phyloP scores from a whole-genome alignment of 768 basidiomycete species.

The Russula griseocarnosa region DNA sequence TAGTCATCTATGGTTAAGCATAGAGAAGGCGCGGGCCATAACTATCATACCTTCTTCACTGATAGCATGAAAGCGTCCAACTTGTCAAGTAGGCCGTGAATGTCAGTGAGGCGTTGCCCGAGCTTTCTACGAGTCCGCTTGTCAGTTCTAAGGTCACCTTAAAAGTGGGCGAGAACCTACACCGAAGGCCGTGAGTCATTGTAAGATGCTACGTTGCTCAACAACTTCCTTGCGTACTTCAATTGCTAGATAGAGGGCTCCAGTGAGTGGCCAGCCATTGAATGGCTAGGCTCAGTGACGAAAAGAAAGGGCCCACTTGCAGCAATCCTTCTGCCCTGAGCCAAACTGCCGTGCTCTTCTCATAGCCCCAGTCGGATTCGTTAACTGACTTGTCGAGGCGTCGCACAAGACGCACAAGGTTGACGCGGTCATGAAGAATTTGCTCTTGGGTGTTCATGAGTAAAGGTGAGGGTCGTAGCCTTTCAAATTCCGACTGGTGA shows the following conservation, averaged over 20 bases:
- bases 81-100: slow-evolving; percentile 49
- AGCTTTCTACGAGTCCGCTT: slow-evolving; percentile 37
- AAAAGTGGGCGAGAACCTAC: slow-evolving; percentile 8
- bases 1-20: not conserved
- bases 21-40: not conserved
- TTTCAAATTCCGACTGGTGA: not conserved
- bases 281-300: not conserved
- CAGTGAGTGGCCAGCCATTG: not conserved
- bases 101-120: slow-evolving; percentile 44
- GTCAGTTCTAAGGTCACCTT: not conserved
- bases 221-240: slow-evolving; percentile 17
- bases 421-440: slow-evolving; percentile 58
- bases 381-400: slow-evolving; percentile 54
- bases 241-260: slow-evolving; percentile 17
- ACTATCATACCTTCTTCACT: slow-evolving; percentile 47
- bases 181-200: slow-evolving; percentile 15
- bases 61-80: slow-evolving; percentile 51
- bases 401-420: slow-evolving; percentile 57
- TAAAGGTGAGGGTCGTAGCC: too few relatives aligned
- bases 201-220: slow-evolving; percentile 13
- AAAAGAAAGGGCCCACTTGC: slow-evolving; percentile 44
- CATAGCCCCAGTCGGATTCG: slow-evolving; percentile 37
- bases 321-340: slow-evolving; percentile 51
- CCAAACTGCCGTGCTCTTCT: slow-evolving; percentile 45
- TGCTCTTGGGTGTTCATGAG: slow-evolving; percentile 26